Base-by-base conservation (phyloP, 164 flowering plant species). In the Platanus orientalis region DNA sequence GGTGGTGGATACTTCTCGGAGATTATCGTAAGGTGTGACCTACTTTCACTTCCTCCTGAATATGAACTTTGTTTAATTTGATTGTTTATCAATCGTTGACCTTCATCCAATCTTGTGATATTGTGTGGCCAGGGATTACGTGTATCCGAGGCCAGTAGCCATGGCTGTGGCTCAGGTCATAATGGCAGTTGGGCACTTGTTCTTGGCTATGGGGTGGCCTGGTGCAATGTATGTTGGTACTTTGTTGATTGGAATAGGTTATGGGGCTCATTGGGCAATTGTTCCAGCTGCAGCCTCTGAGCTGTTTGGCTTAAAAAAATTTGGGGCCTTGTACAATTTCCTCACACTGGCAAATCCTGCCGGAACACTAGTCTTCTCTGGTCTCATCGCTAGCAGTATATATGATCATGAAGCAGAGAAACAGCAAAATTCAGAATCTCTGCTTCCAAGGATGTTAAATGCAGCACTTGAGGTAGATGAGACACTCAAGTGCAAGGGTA, bases 1-100 rank as follows among this genome's bases (percentile, higher is more conserved):
- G 97, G 96, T 44, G 99, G 97, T 1, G 99, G 99, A 51, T 95
- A 85, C 82, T 78, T 95, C 67, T 95, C 99, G 7, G 99, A 95
- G 74, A 75, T 84, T 59, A 67, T 92, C 34, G 96, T 85, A 49
- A 86, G 88, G 99, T 95, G 75, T 29, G 30, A 48, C 42, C 34
- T 52, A 10, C 21, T 55, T 24, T 21, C 49, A 20, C 28, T 51
- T 59, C 58, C n/a, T 40, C 19, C 53, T 45, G 0, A 13, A 29
- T 28, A 23, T 58, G 6, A 1, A 53, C 49, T 40, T 16, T n/a
- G 57, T 34, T 58, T 42, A 40, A 45, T 56, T 54, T 19, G 6
- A 0, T 14, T 53, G 3, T 56, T 56, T 30, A 19, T 10, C 5
- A 5, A 3, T 1, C 19, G 6, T 7, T n/a, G n/a, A 3, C 12